Percentiles rank a stretch among this genome's conserved stretches.
Conservation (phyloP, 169 alveolate genomes). For the Cryptosporidium meleagridis region DNA sequence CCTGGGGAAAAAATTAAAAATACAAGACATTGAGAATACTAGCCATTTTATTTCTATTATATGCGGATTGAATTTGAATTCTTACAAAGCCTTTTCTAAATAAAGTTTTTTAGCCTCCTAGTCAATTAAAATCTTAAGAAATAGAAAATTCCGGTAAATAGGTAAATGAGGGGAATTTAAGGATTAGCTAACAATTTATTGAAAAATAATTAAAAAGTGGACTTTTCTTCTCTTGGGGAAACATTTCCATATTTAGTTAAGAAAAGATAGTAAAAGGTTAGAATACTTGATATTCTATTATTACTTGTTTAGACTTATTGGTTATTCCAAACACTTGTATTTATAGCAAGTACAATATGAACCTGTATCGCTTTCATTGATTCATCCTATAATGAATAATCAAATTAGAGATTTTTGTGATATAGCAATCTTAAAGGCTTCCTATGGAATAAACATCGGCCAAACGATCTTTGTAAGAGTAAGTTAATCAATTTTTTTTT, state of each 20-base stretch:
- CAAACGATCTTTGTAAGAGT: conserved; percentile 55
- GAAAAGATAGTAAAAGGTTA: neutral
- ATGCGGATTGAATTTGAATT: neutral
- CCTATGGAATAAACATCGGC: conserved; percentile 28
- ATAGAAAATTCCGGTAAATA: conserved; percentile 3
- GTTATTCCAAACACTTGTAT: neutral
- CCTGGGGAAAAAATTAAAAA: neutral
- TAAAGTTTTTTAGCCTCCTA: neutral
- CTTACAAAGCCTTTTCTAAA: neutral
- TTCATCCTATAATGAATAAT: neutral
- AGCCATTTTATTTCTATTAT: too few species aligned
- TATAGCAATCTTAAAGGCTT: conserved; percentile 44
- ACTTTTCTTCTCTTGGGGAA: too few species aligned
- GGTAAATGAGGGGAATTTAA: neutral
- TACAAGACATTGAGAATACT: neutral
- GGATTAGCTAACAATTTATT: neutral
- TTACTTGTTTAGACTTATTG: neutral
- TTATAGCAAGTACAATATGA: neutral
- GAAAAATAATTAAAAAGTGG: neutral
- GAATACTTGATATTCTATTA: neutral
- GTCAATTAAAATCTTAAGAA: too few species aligned
- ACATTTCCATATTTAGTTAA: too few species aligned
- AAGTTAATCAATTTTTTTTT: neutral
- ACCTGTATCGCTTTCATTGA: neutral
- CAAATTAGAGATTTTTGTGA: conserved; percentile 64